Evolutionary conservation across 208 protist species (phyloP).

Genomic region (Crithidia brevicula): DNA sequence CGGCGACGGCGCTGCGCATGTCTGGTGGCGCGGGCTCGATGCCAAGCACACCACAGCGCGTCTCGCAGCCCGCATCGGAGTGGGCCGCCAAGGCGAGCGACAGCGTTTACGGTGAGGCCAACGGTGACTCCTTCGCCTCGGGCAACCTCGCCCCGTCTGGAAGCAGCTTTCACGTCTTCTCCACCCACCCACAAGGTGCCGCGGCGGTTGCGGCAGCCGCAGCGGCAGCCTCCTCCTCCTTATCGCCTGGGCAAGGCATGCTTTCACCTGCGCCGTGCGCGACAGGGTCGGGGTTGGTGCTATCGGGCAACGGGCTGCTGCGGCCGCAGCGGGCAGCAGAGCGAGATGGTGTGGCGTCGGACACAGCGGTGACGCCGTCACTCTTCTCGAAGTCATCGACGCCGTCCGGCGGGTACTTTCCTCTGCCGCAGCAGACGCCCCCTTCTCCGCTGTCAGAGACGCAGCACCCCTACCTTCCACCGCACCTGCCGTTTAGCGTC

Average conservation of each 20-base stretch:
- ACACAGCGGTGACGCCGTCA: background rate
- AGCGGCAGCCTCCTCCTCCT: too few relatives aligned
- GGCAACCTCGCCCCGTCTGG: background rate
- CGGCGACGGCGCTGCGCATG: background rate
- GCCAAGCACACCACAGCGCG: conserved; percentile 2
- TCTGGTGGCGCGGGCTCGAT: conserved; percentile 7
- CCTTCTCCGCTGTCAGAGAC: background rate
- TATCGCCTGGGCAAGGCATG: too few relatives aligned
- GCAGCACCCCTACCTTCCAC: background rate
- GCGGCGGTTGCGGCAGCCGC: background rate
- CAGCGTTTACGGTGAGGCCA: conserved; percentile 9
- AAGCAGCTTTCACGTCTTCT: conserved; percentile 31
- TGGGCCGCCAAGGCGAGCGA: conserved; percentile 8
- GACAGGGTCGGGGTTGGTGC: too few relatives aligned
- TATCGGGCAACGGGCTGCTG: background rate
- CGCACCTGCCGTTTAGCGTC: conserved; percentile 1
- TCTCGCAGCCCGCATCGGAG: conserved; percentile 2
- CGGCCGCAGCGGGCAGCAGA: background rate
- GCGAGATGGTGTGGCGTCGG: background rate
- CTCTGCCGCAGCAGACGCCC: background rate
- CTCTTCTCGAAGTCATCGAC: background rate
- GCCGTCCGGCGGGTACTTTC: background rate
- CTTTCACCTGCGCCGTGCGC: too few relatives aligned
- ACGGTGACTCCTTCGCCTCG: conserved; percentile 12
- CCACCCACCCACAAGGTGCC: conserved; percentile 21